Evolutionary conservation across 2,329 filamentous ascomycete species (phyloP).

Genomic region (Trichoderma asperellum): DNA sequence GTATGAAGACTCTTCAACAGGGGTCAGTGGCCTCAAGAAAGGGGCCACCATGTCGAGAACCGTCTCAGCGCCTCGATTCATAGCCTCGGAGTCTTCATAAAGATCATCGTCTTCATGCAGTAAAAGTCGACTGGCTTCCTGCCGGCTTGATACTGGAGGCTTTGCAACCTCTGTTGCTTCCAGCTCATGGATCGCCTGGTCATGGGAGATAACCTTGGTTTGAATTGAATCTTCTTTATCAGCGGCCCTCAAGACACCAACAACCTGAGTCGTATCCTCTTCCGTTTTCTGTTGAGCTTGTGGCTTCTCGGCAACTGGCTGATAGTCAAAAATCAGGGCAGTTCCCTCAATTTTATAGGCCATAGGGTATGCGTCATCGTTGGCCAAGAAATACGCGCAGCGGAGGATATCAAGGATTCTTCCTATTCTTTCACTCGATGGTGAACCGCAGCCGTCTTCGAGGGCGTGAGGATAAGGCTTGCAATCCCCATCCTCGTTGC

Average conservation of each 20-base stretch:
- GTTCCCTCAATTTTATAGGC: slow-evolving; percentile 36
- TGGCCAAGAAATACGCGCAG: slow-evolving; percentile 53
- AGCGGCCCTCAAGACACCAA: background rate
- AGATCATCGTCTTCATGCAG: background rate
- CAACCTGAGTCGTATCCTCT: background rate
- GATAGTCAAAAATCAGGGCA: slow-evolving; percentile 43
- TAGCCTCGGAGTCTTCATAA: slow-evolving; percentile 11
- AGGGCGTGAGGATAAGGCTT: slow-evolving; percentile 47
- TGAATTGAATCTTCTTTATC: background rate
- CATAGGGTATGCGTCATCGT: slow-evolving; percentile 48
- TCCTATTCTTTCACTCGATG: slow-evolving; percentile 47
- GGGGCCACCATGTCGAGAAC: slow-evolving; percentile 55
- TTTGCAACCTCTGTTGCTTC: background rate
- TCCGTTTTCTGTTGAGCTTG: background rate
- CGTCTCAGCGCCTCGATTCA: slow-evolving; percentile 43
- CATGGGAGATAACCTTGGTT: background rate
- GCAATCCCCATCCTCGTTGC: slow-evolving; percentile 40
- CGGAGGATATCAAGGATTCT: slow-evolving; percentile 54
- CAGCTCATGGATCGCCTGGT: background rate
- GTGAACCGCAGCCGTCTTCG: slow-evolving; percentile 39
- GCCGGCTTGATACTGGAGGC: background rate
- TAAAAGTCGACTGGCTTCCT: background rate
- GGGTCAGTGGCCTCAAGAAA: slow-evolving; percentile 52
- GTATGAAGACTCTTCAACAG: slow-evolving; percentile 55
- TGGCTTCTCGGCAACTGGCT: slow-evolving; percentile 23